Evolutionary conservation across 1,284 basidiomycete species (phyloP), one percentile per base, ranked within the genome.

Genomic region (Wolfiporia cocos): DNA sequence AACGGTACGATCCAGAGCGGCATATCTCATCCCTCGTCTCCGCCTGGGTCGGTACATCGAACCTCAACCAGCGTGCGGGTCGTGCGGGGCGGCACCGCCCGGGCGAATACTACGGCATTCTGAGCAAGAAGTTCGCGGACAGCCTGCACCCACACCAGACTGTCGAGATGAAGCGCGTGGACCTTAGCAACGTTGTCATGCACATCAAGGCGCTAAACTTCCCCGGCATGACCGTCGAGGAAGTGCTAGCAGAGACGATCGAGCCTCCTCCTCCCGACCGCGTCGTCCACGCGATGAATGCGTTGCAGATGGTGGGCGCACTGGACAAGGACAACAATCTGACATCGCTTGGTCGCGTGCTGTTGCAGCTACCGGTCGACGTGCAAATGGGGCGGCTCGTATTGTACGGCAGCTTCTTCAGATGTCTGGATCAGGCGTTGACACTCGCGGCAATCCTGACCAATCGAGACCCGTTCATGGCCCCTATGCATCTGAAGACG

Each of bases 131-230:
- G 23, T 81, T 87, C 36, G 76, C 83, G 15, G 68, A 73, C 15
- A 65, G 70, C 11, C 71, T 97, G 34, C 75, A 81, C 46, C 76
- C 89, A 26, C 86, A 96, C 58, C 92, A 94, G 64, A 86, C 84
- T 0, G 94, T 97, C 30, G 94, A 97, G 66, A 98, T 98, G 92
- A 93, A 92, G 65, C 78, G 93, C 23, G 81, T 86, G n/a, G 90
- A 93, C 63, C 63, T 93, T 53, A 92, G 81, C 61, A 91, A 92
- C 57, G 85, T 94, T 39, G 89, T 92, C 21, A 94, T 96, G 94
- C 93, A 95, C 61, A 82, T 98, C 66, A 98, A 96, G 58, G 94
- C 93, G n/a, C 76, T 97, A 35, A 86, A 93, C 57, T 89, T 97
- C 61, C 88, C 92, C 5, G 82, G 81, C 39, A 83, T 93, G 80